A percentile compares a stretch with the other conserved stretches of the same genome.
Evolutionary conservation across 1,284 basidiomycete genomes (phyloP).

Genomic region (Agaricales sp.): DNA sequence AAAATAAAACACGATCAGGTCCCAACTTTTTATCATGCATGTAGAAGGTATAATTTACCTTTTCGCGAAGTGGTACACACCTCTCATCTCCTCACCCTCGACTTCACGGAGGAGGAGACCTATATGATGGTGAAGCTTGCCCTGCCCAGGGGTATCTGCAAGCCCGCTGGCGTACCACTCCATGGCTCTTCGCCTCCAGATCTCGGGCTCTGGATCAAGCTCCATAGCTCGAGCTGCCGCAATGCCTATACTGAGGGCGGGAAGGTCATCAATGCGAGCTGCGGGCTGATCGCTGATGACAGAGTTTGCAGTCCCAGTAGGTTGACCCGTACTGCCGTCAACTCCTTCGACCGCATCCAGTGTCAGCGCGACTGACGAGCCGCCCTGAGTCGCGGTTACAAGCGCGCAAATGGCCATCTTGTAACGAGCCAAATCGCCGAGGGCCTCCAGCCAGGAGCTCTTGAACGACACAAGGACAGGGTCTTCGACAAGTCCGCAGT

Average conservation of each 20-base stretch:
- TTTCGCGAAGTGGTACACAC: no score
- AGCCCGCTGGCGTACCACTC: no score
- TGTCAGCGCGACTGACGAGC: slow-evolving; percentile 32
- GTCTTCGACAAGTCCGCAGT: slow-evolving; percentile 84
- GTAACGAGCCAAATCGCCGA: slow-evolving; percentile 92
- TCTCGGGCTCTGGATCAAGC: no score
- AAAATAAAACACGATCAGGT: no score
- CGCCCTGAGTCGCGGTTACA: no score
- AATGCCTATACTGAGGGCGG: no score
- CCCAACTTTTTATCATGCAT: slow-evolving; percentile 98
- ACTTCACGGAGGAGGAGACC: slow-evolving; percentile 79
- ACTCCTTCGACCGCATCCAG: no score
- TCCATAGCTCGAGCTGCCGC: slow-evolving; percentile 83
- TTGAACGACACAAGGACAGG: slow-evolving; percentile 63
- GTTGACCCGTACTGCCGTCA: no score
- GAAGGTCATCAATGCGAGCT: slow-evolving; percentile 53
- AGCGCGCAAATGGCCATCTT: slow-evolving; percentile 91
- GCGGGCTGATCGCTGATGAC: slow-evolving; percentile 39
- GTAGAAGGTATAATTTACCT: slow-evolving; percentile 79
- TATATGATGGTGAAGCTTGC: slow-evolving; percentile 92
- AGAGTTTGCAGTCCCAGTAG: no score
- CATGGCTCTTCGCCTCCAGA: no score
- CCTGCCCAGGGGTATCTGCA: no score
- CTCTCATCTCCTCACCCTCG: slow-evolving; percentile 78
- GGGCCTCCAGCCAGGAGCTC: slow-evolving; percentile 87